Base-by-base conservation (phyloP, 768 basidiomycete genomes). In the Megacollybia marginata region DNA sequence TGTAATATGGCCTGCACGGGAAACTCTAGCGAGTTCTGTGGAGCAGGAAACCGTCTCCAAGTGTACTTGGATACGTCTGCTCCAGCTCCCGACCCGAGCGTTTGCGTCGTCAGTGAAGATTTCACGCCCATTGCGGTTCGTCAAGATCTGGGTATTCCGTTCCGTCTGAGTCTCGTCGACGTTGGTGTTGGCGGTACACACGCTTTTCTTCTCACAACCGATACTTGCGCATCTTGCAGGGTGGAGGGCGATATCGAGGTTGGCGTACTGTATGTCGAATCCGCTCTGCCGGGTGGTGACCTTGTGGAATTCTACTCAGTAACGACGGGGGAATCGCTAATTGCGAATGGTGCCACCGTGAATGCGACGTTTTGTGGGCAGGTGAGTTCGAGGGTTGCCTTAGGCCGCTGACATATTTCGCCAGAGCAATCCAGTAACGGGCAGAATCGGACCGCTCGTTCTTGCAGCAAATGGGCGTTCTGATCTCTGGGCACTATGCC, bases 1-100 rank as follows among this genome's bases (percentile, higher is more conserved):
- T 79, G 78, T 51, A 66, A 62, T 52, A 68, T 71, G 61, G 49
- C 67, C 23, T 80, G 78, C 55, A 63, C 61, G 1, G 77, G 76
- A 9, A 65, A 79, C 51, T 33, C 66, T 7, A 57, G 61, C 13
- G 71, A 80, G 54, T 53, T 56, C 11, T 79, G 77, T 54, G 78
- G 78, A 15, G 75, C 70, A 2, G 69, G 69, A 4, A 53, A 65
- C 57, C 68, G 61, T 34, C 59, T 78, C 13, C 68, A 73, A 48
- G 57, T 79, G 15, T 79, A 72, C 59, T 71, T 67, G 65, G 52
- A 61, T 48, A 52, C 23, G 19, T 47, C 49, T 15, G 56, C 56
- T 8, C 50, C 59, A 7, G 52, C 60, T 34, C 48, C 60, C 2
- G 36, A 52, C 12, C 48, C 48, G 15, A 57, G 55, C 44, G 49